phyloP scores from a whole-genome alignment of 306 rosid species.

The Hippophae gyantsensis region DNA sequence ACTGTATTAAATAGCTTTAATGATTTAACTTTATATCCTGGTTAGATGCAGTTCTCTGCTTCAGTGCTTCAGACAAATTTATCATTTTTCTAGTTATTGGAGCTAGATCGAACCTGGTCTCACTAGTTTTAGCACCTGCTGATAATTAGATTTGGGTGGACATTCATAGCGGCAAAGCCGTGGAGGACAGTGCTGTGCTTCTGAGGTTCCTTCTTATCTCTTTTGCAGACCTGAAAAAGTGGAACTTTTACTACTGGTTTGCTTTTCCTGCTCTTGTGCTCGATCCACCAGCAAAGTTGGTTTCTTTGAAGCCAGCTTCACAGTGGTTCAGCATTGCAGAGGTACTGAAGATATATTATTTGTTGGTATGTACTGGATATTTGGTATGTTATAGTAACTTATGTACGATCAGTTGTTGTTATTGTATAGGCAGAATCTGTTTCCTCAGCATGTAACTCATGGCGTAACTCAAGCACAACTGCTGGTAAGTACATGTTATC shows the following conservation, averaged over 20 bases:
- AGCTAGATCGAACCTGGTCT: not conserved
- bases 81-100: not conserved
- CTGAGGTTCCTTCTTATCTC: slow-evolving; percentile 82
- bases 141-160: slow-evolving; percentile 80
- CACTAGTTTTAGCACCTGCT: slow-evolving; percentile 11
- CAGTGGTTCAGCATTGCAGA: slow-evolving; percentile 52
- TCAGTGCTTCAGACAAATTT: too few relatives aligned
- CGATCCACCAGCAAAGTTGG: slow-evolving; percentile 76
- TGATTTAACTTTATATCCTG: not conserved
- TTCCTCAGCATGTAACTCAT: slow-evolving; percentile 61
- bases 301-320: slow-evolving; percentile 64
- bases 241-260: slow-evolving; percentile 89
- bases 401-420: slow-evolving; percentile 13
- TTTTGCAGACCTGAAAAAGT: slow-evolving; percentile 83
- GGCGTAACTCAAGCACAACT: slow-evolving; percentile 71
- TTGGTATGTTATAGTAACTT: slow-evolving; percentile 7
- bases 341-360: slow-evolving; percentile 34
- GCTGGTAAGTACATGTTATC: slow-evolving; percentile 36
- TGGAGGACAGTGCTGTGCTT: slow-evolving; percentile 72
- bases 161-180: slow-evolving; percentile 67
- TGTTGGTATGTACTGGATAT: slow-evolving; percentile 4
- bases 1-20: not conserved
- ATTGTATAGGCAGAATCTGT: slow-evolving; percentile 60
- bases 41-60: not conserved
- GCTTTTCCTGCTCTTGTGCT: slow-evolving; percentile 89